These are phyloP conservation scores for Adiantum capillusveneris DNA, from an alignment of 75 land plant species.

Conservation along the genomic window DNA sequence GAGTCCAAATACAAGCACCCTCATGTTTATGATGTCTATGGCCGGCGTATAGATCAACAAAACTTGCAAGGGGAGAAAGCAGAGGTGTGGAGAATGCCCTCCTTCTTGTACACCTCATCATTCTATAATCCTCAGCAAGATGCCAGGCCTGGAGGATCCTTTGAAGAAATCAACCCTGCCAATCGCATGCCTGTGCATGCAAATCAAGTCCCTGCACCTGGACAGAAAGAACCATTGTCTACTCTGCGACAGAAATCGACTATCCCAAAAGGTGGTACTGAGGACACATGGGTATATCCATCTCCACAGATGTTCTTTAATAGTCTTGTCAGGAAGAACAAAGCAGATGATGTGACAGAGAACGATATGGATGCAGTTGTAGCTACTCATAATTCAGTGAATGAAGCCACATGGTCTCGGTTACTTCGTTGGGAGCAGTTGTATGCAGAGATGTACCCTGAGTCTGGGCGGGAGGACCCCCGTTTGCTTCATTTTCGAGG, in stretches of 20 bases:
- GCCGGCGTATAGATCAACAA: conserved; percentile 10
- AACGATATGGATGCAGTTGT: conserved; percentile 16
- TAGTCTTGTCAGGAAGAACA: conserved; percentile 19
- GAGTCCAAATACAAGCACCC: conserved; percentile 16
- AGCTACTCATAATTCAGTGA: conserved; percentile 9
- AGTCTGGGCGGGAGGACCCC: conserved; percentile 7
- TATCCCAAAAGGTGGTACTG: conserved; percentile 13
- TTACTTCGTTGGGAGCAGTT: conserved; percentile 13
- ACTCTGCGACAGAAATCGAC: conserved; percentile 7
- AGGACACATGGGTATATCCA: conserved; percentile 15
- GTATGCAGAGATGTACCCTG: conserved; percentile 6
- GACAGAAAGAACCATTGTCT: conserved; percentile 12
- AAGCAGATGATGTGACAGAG: conserved; percentile 18
- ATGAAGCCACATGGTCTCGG: conserved; percentile 13
- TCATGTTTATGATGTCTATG: conserved; percentile 18
- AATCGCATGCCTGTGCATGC: conserved; percentile 16
- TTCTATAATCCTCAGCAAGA: not conserved
- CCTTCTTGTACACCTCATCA: not conserved
- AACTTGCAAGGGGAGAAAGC: not conserved
- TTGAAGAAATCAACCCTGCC: conserved; percentile 14
- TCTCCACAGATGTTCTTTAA: conserved; percentile 16
- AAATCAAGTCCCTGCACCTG: conserved; percentile 11
- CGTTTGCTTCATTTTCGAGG: conserved; percentile 12
- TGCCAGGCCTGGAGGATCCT: too few relatives aligned
- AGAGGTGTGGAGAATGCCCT: conserved; percentile 10